Evolutionary conservation across 805 yeast genomes (phyloP).

Genomic region (Candida caryicola): DNA sequence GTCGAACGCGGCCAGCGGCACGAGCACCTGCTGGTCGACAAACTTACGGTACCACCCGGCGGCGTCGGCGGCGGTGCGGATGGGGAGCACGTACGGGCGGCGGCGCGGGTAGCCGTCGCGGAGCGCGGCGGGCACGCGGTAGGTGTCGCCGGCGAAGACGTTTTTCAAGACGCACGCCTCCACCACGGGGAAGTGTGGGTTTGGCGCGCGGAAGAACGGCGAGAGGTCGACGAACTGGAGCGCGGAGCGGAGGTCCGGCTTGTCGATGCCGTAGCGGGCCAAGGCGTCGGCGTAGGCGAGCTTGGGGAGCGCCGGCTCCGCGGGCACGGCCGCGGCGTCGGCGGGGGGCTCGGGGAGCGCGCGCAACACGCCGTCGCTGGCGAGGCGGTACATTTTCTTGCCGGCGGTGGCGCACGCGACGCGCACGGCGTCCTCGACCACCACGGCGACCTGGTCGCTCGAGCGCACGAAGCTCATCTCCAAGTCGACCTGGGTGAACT

Average conservation of each 20-base stretch:
- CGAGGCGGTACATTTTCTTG: conserved; percentile 36
- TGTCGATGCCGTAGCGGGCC: conserved; percentile 80
- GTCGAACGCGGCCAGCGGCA: conserved; percentile 13
- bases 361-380: conserved; percentile 28
- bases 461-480: conserved; percentile 84
- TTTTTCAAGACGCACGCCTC: conserved; percentile 68
- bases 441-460: conserved; percentile 59
- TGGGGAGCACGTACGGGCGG: conserved; percentile 55
- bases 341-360: conserved; percentile 16
- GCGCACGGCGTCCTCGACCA: conserved; percentile 57
- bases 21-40: conserved; percentile 27
- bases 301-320: conserved; percentile 25
- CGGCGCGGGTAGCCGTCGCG: conserved; percentile 49
- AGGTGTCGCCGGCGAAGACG: conserved; percentile 33
- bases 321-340: conserved; percentile 13
- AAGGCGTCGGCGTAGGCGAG: conserved; percentile 70
- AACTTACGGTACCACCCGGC: conserved; percentile 43
- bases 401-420: conserved; percentile 55
- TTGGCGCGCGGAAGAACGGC: conserved; percentile 30
- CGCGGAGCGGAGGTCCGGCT: conserved; percentile 80
- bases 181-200: conserved; percentile 56
- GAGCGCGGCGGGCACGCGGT: conserved; percentile 41
- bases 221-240: conserved; percentile 51
- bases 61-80: conserved; percentile 40
- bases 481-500: conserved; percentile 94